Percentiles rank a stretch among this genome's conserved stretches.
Evolutionary conservation across 192 early-diverging fungal species (phyloP).

Genomic region (Backusella circina): DNA sequence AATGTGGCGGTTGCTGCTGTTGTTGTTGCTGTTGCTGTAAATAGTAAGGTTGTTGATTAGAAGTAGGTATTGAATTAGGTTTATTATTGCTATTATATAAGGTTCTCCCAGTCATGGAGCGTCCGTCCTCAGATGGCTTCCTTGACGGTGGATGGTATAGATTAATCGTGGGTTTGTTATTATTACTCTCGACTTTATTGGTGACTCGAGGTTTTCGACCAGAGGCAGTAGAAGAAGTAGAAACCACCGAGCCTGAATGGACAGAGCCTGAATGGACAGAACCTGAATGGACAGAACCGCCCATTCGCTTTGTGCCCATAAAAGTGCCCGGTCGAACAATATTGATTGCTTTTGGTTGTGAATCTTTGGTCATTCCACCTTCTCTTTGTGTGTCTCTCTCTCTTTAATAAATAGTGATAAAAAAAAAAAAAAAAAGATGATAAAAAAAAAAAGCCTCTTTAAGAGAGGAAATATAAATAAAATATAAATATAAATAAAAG

Average conservation of each 20-base stretch:
- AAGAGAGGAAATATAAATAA: background rate
- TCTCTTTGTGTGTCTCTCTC: background rate
- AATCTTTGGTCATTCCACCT: background rate
- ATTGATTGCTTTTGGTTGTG: constrained; percentile 11
- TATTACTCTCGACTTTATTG: background rate
- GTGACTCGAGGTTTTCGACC: constrained; percentile 7
- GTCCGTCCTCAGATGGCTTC: background rate
- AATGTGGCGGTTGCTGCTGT: background rate
- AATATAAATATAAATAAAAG: background rate
- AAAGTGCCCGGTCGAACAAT: background rate
- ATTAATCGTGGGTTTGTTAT: constrained; percentile 1
- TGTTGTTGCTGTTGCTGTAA: constrained; percentile 2
- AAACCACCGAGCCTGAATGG: background rate
- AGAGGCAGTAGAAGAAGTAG: background rate
- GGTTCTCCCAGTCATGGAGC: background rate
- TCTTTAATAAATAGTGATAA: background rate
- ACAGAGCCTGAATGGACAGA: background rate
- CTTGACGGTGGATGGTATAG: constrained; percentile 9
- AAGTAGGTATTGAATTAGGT: background rate
- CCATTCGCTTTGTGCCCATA: background rate
- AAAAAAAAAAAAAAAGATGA: background rate
- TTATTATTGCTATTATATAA: background rate
- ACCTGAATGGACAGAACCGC: no score
- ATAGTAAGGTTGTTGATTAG: background rate
- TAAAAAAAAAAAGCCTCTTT: background rate